Conservation (phyloP, 805 yeast genomes). For the Wickerhamomyces canadensis region DNA sequence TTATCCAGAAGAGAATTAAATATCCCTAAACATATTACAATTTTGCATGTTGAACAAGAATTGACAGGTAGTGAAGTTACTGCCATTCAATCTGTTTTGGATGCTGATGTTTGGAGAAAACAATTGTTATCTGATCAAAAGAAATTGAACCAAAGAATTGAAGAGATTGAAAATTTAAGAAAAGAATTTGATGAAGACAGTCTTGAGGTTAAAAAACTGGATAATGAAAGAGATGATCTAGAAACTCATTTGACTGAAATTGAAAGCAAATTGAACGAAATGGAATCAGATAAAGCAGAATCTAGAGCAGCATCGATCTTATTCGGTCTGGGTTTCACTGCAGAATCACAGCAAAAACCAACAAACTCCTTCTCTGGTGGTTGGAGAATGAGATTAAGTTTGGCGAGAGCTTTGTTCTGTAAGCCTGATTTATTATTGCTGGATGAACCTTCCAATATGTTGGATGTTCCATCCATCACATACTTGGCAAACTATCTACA, state of each 20-base stretch:
- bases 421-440: slow-evolving; percentile 88
- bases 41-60: slow-evolving; percentile 97
- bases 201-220: slow-evolving; percentile 69
- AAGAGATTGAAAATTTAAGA: slow-evolving; percentile 66
- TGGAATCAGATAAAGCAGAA: slow-evolving; percentile 97
- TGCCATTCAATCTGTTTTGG: slow-evolving; percentile 93
- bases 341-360: slow-evolving; percentile 74
- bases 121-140: slow-evolving; percentile 72
- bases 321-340: slow-evolving; percentile 89
- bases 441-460: slow-evolving; percentile 99
- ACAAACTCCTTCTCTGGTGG: slow-evolving; percentile 98
- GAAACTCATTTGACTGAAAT: slow-evolving; percentile 74
- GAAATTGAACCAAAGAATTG: slow-evolving; percentile 66
- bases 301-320: slow-evolving; percentile 92
- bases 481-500: slow-evolving; percentile 87
- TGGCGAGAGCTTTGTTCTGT: slow-evolving; percentile 96
- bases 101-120: slow-evolving; percentile 99
- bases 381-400: slow-evolving; percentile 99
- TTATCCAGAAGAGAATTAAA: slow-evolving; percentile 89
- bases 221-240: slow-evolving; percentile 85
- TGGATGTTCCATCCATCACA: slow-evolving; percentile 98
- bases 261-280: slow-evolving; percentile 76
- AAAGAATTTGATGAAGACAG: slow-evolving; percentile 72
- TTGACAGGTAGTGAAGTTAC: slow-evolving; percentile 86
- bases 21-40: slow-evolving; percentile 92